Conservation (phyloP, 305 asterid species). For the Rubia balearica region DNA sequence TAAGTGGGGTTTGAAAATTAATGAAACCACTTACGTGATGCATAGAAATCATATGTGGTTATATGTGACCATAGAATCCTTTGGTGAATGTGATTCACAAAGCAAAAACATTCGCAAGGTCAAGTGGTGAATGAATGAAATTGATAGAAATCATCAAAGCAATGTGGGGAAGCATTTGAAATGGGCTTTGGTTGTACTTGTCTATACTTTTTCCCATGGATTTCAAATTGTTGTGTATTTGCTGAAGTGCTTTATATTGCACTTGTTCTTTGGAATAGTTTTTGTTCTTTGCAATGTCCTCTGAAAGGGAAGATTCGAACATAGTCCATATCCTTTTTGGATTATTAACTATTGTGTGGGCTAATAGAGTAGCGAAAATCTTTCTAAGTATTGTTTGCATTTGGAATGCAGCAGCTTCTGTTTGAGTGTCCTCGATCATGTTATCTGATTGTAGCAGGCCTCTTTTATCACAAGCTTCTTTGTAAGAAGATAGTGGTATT, state of each 20-base stretch:
- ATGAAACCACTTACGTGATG: no score
- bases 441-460: neutral
- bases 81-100: no score
- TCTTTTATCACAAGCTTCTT: neutral
- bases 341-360: neutral
- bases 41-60: no score
- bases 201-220: neutral
- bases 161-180: neutral
- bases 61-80: no score
- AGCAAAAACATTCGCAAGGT: no score
- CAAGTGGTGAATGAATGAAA: no score
- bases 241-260: neutral
- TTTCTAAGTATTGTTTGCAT: neutral
- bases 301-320: neutral
- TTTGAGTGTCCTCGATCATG: neutral
- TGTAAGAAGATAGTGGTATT: neutral
- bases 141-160: no score
- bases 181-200: neutral
- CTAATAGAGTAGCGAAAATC: neutral
- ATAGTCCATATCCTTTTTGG: neutral
- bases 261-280: neutral
- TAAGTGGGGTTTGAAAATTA: no score
- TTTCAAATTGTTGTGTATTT: neutral
- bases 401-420: neutral
- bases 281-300: neutral